Conservation (phyloP, 164 flowering plant genomes). For the Vitis cinerea region DNA sequence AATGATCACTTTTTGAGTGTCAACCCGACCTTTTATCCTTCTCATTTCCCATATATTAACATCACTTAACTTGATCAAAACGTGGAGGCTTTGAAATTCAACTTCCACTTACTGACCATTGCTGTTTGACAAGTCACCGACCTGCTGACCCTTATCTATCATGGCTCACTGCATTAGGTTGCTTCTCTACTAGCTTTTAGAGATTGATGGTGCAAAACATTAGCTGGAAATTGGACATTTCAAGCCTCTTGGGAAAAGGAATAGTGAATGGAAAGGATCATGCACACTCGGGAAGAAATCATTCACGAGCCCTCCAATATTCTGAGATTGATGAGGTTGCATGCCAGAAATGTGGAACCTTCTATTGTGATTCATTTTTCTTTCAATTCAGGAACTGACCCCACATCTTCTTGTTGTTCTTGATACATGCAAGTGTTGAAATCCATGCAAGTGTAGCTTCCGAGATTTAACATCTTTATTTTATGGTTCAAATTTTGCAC, state of each 20-base stretch:
- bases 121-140: no score
- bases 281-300: no score
- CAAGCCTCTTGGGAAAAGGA: no score
- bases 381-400: conserved; percentile 71
- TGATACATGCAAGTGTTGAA: conserved; percentile 2
- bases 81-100: conserved; percentile 68
- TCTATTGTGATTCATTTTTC: conserved; percentile 45
- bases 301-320: no score
- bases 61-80: conserved; percentile 84
- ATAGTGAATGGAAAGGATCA: no score
- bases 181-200: no score
- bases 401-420: conserved; percentile 76
- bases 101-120: no score
- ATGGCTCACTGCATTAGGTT: no score
- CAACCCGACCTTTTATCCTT: conserved; percentile 86
- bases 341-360: neutral
- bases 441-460: conserved; percentile 36
- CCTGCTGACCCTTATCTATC: no score
- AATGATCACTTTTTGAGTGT: conserved; percentile 94
- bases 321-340: no score
- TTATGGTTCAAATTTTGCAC: conserved; percentile 78
- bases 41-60: conserved; percentile 85
- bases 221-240: no score
- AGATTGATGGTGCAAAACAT: no score
- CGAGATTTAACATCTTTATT: conserved; percentile 57